Conservation (phyloP, 441 rosid species). For the Erodium moschatum region DNA sequence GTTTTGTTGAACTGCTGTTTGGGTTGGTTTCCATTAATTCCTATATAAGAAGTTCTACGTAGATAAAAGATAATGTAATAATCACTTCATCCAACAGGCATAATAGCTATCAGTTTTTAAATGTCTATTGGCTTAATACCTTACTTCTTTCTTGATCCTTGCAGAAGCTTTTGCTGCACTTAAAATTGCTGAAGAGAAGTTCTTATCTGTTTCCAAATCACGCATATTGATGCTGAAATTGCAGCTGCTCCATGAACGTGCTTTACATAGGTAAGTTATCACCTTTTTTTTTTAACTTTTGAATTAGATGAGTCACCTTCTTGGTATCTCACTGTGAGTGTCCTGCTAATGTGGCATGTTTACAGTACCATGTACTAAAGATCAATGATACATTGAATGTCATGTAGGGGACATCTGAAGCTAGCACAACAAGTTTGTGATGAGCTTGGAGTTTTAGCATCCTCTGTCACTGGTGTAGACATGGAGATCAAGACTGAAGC, state of each 20-base stretch:
- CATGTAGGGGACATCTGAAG: slow-evolving; percentile 67
- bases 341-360: slow-evolving; percentile 4
- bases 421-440: slow-evolving; percentile 75
- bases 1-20: too few relatives aligned
- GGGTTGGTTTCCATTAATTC: too few relatives aligned
- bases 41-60: too few relatives aligned
- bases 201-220: slow-evolving; percentile 65
- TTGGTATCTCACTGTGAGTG: too few relatives aligned
- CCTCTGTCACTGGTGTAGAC: slow-evolving; percentile 74
- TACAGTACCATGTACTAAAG: slow-evolving; percentile 11
- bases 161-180: slow-evolving; percentile 87
- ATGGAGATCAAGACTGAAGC: slow-evolving; percentile 85
- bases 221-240: slow-evolving; percentile 64
- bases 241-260: slow-evolving; percentile 81
- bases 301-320: too few relatives aligned
- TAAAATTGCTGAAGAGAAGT: slow-evolving; percentile 67
- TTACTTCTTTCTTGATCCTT: slow-evolving; percentile 13
- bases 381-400: slow-evolving; percentile 18
- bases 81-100: too few relatives aligned
- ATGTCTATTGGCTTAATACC: neutral
- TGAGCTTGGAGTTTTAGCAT: slow-evolving; percentile 79
- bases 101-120: too few relatives aligned
- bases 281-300: too few relatives aligned
- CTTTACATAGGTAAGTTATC: slow-evolving; percentile 66
- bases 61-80: too few relatives aligned